Evolutionary conservation across 2,329 filamentous ascomycete species (phyloP), one percentile per base, ranked within the genome.

Genomic region (Aspergillus sp.): DNA sequence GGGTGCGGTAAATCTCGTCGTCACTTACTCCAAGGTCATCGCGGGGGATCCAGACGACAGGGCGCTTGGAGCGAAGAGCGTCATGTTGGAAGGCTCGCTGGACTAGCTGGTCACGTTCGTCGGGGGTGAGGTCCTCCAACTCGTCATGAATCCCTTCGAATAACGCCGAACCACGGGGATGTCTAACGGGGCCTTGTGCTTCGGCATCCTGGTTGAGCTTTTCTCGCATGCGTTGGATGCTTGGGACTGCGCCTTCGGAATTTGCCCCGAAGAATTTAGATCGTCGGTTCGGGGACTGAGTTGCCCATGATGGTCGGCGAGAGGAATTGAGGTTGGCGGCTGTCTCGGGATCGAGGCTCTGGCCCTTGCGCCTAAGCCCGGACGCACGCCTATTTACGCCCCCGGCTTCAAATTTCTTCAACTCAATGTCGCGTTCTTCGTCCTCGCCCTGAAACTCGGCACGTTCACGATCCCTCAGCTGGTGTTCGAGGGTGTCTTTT

Each of bases 11-110:
- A 45, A 98, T 89, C 78, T 99, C 95, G 65, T 98, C 93, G 66
- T 96, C 91, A 64, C 90, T 92, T 57, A 99, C 85, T 5, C 95
- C 95, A 5, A 98, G 75, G 64, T 95, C 90, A 69, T 99, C 95
- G 11, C 89, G 86, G 0, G 95, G 95, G 45, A 99, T 90, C 95
- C 95, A 99, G 24, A 99, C 87, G 0, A 90, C 91, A 0, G 95
- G 95, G 53, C 92, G 84, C 52, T 90, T 85, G 1, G 93, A 90
- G 8, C 95, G 86, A 39, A 97, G 81, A 0, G 95, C 95, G 35
- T 87, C 88, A 70, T 99, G 95, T 75, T 93, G 88, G 75, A 99
- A 99, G 0, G 93, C 92, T 67, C 92, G 88, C 55, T 88, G 88
- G 12, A 95, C 90, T 40, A 98, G 84, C 57, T 86, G 82, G 70